Evolutionary conservation across 164 flowering plant species (phyloP).

Genomic region (Chimonanthus salicifolius): DNA sequence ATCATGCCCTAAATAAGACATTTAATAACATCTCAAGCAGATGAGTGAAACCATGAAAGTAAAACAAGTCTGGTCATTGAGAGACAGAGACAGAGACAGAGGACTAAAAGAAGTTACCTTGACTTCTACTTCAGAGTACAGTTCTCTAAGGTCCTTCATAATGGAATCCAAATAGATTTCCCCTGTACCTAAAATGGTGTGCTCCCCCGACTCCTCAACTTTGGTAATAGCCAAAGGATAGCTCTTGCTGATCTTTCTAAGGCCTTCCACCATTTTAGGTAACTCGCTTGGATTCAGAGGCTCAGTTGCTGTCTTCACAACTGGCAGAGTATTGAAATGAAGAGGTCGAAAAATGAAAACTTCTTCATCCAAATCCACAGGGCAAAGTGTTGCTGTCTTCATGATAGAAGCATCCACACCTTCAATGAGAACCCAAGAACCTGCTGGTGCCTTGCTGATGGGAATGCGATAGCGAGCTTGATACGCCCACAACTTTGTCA

Average conservation of each 20-base stretch:
- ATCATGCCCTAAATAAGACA: neutral
- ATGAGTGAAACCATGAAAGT: neutral
- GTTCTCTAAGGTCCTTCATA: constrained; percentile 98
- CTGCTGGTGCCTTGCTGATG: constrained; percentile 92
- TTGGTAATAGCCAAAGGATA: constrained; percentile 95
- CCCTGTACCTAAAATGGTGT: constrained; percentile 92
- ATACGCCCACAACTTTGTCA: constrained; percentile 92
- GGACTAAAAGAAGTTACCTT: constrained; percentile 41
- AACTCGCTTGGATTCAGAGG: constrained; percentile 98
- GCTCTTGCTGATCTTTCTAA: constrained; percentile 94
- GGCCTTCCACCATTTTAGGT: constrained; percentile 99
- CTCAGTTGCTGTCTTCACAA: constrained; percentile 95
- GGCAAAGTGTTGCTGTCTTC: constrained; percentile 97
- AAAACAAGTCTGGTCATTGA: too few species aligned
- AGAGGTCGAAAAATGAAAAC: constrained; percentile 91
- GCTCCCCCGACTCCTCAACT: constrained; percentile 99
- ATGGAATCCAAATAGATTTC: constrained; percentile 96
- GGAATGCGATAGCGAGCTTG: constrained; percentile 97
- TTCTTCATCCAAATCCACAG: constrained; percentile 75
- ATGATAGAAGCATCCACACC: constrained; percentile 98
- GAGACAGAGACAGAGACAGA: neutral
- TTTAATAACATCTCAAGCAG: neutral
- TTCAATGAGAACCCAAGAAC: constrained; percentile 98
- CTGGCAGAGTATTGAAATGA: constrained; percentile 90
- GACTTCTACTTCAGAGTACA: constrained; percentile 98